Base-by-base conservation (phyloP, 352 stramenopile species). In the Saprolegnia parasitica region DNA sequence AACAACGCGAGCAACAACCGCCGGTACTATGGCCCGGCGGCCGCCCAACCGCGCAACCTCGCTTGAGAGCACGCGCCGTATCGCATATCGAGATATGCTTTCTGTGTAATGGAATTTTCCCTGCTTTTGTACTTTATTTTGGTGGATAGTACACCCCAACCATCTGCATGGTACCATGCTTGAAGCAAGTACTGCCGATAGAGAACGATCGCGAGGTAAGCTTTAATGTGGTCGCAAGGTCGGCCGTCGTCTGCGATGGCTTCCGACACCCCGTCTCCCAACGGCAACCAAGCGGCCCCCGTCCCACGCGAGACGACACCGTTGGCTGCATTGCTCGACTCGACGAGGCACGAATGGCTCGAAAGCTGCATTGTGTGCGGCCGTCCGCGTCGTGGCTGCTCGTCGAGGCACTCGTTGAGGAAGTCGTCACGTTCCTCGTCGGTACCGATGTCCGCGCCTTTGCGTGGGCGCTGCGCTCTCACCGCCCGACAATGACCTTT, bases 11-110 rank as follows among this genome's bases (percentile, higher is more conserved):
- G 24, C 50, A 29, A 55, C 61, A 46, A 67, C 26, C 40, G 52
- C 24, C 52, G 52, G 13, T 60, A 60, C 35, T 60, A 60, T n/a
- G 52, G 24, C n/a, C 52, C 52, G 24, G 35, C 24, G 3, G 35
- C 16, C 20, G 52, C 52, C 24, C 52, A 60, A 24, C 47, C 52
- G 35, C 52, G 52, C 52, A 60, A 35, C 24, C 13, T 60, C 13
- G n/a, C 11, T n/a, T 60, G 35, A 35, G 35, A 35, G 29, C 29
- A 2, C 24, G 13, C n/a, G 24, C 52, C 16, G 24, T 60, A 60
- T 11, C 24, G 47, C 24, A 60, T 60, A 60, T 8, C 42, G 18
- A 49, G 13, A 4, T 49, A 49, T 35, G 29, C 29, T 35, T 35
- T 35, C 29, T 35, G 29, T 35, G 29, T 6, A 35, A 35, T 35